Evolutionary conservation across 148 eudicot species (phyloP).

Genomic region (Heliamphora exappendiculata): DNA sequence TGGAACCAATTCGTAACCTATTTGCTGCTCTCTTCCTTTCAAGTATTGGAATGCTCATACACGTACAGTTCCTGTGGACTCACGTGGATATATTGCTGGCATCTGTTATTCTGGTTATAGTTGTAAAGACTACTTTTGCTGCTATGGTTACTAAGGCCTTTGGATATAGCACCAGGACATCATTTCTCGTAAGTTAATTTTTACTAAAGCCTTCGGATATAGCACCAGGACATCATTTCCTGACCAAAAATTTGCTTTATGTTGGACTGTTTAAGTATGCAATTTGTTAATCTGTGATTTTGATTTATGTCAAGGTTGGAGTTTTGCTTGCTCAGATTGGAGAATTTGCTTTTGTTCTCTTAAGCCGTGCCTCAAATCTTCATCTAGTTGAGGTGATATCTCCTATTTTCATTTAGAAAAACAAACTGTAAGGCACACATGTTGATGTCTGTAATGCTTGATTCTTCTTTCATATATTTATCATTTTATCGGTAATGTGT

Average conservation of each 20-base stretch:
- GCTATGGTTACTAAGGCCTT: constrained; percentile 68
- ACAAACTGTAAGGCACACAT: neutral
- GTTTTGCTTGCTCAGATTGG: constrained; percentile 95
- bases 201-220: neutral
- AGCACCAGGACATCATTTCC: no score
- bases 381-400: constrained; percentile 76
- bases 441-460: neutral
- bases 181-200: constrained; percentile 62
- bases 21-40: constrained; percentile 99
- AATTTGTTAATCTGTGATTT: constrained; percentile 10
- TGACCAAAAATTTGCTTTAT: constrained; percentile 14
- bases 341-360: constrained; percentile 94
- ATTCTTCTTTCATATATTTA: neutral
- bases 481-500: neutral
- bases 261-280: constrained; percentile 11
- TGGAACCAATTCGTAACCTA: constrained; percentile 94
- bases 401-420: neutral
- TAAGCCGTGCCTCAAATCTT: constrained; percentile 89
- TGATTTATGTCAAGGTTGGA: constrained; percentile 57
- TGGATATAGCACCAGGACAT: constrained; percentile 74
- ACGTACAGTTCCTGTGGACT: constrained; percentile 89
- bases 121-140: constrained; percentile 81
- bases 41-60: constrained; percentile 96
- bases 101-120: constrained; percentile 80
- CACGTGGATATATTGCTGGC: constrained; percentile 98